Evolutionary conservation across 345 rosid species (phyloP), one percentile per base, ranked within the genome.

Genomic region (Dipteronia dyeriana): DNA sequence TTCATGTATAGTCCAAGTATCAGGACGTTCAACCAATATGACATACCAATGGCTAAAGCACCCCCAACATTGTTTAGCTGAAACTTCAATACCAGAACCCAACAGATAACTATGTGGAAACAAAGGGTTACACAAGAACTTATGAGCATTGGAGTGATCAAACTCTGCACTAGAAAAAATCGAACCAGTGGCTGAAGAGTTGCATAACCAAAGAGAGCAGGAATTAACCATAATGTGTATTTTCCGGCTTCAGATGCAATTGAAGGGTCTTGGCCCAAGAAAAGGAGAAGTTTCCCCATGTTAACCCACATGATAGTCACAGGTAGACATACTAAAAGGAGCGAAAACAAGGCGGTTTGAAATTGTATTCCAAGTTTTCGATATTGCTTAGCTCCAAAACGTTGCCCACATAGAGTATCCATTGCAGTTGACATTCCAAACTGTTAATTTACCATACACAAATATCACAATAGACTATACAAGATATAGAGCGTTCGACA

Each of bases 391-490:
- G 97, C 94, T 87, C 97, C 87, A 80, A 51, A 75, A 2, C 93
- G 91, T 89, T 93, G 98, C 3, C 99, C 97, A 71, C 91, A 84
- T 60, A 95, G 64, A 34, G 98, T 95, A 81, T 95, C 98, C 79
- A 93, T 76, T 19, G 92, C 96, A 82, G 80, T 85, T 1, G 99
- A 85, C 84, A 93, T 86, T 41, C 98, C 98, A 65, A 85, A 79
- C 98, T 91, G 93, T 68, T 57, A 20, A 57, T 57, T 29, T 43
- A 8, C 7, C 77, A 26, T 68, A 17, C 31, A 3, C 53, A 49
- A 41, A 38, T 38, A 63, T 54, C 8, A 71, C 13, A 62, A 31
- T 31, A 49, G 12, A 49, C 54, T 13, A 11, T n/a, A n/a, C 10
- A 41, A 41, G 45, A 41, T 41, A 31, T 31, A 31, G 3, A 6